Evolutionary conservation across 768 basidiomycete genomes (phyloP).

Genomic region (Candolleomyces eurysporus): DNA sequence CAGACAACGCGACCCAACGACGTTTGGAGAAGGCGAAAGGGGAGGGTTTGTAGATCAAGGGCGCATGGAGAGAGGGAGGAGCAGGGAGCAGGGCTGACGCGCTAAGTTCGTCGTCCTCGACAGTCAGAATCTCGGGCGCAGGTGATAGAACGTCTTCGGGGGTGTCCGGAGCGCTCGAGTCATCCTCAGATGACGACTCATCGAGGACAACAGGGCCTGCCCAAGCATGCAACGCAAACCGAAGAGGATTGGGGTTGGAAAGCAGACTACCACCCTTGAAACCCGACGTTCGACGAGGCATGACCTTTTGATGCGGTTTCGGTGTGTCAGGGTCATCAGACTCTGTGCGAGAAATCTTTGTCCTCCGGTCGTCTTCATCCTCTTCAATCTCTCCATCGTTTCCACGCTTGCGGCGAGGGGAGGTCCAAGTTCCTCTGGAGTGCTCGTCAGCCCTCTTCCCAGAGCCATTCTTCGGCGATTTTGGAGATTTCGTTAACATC

Average conservation of each 20-base stretch:
- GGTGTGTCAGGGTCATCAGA: conserved; percentile 13
- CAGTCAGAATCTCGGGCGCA: conserved; percentile 27
- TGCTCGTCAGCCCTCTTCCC: conserved; percentile 21
- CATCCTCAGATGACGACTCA: conserved; percentile 45
- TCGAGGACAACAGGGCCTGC: conserved; percentile 42
- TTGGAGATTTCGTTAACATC: neutral
- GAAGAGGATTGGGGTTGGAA: conserved; percentile 59
- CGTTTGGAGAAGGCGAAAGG: conserved; percentile 63
- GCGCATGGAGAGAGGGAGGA: conserved; percentile 30
- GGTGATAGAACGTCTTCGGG: conserved; percentile 53
- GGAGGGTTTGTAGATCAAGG: conserved; percentile 57
- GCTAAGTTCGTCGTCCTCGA: conserved; percentile 13
- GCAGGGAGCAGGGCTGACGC: conserved; percentile 13
- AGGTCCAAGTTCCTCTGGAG: conserved; percentile 14
- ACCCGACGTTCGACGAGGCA: conserved; percentile 39
- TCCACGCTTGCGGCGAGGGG: conserved; percentile 30
- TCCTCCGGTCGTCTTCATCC: conserved; percentile 32
- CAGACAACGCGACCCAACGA: conserved; percentile 42
- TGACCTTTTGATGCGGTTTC: conserved; percentile 31
- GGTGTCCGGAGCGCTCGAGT: conserved; percentile 54
- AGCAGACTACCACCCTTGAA: conserved; percentile 49
- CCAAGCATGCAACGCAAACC: conserved; percentile 60
- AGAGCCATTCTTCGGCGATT: conserved; percentile 26
- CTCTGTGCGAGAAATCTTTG: conserved; percentile 20
- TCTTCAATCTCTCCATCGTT: conserved; percentile 30